phyloP scores from a whole-genome alignment of 257 asterid genomes.

The Avicennia marina region DNA sequence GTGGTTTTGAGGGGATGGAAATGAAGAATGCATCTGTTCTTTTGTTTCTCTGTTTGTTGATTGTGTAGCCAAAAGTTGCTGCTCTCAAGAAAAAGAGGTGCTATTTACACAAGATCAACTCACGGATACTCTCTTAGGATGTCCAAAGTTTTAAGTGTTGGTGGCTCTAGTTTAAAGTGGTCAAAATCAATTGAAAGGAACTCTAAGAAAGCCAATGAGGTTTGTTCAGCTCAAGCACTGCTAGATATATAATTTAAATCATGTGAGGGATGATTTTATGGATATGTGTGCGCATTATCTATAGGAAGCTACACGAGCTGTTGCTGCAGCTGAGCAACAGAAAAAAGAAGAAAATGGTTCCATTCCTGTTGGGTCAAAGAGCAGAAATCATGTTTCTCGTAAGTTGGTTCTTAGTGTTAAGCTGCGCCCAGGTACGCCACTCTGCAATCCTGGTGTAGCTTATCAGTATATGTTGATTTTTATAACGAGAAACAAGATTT shows the following conservation, averaged over 20 bases:
- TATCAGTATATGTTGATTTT: conserved; percentile 20
- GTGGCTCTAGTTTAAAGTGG: conserved; percentile 89
- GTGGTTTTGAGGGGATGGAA: conserved; percentile 9
- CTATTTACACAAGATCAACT: conserved; percentile 73
- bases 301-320: conserved; percentile 83
- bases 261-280: conserved; percentile 12
- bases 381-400: conserved; percentile 70
- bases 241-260: conserved; percentile 15
- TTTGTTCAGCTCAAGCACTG: conserved; percentile 35
- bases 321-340: conserved; percentile 64
- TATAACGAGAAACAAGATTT: too few species aligned
- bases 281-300: conserved; percentile 2
- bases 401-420: conserved; percentile 72
- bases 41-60: conserved; percentile 7
- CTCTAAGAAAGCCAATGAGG: conserved; percentile 76
- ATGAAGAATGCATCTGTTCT: conserved; percentile 20
- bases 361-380: conserved; percentile 37
- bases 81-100: conserved; percentile 70
- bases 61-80: conserved; percentile 56
- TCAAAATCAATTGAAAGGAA: conserved; percentile 85
- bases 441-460: conserved; percentile 81
- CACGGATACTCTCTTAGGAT: conserved; percentile 80
- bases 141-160: conserved; percentile 72
- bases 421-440: conserved; percentile 72
- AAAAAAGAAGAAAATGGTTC: conserved; percentile 52